Base-by-base conservation (phyloP, 495 filamentous ascomycete genomes). In the Penicillium macrosclerotiorum region DNA sequence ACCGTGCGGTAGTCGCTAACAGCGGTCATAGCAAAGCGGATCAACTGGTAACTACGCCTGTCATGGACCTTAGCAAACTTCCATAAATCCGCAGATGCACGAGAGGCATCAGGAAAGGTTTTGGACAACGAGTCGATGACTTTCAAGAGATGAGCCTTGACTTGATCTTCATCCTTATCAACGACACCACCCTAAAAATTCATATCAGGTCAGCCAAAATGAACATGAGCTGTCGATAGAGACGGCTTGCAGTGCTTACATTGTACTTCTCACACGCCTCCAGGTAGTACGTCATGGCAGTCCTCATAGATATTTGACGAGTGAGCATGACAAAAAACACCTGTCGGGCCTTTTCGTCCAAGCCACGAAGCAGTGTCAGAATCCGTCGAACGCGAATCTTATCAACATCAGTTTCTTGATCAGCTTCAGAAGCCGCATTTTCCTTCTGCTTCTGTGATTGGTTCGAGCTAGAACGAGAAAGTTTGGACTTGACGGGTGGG, bases 11-110 rank as follows among this genome's bases (percentile, higher is more conserved):
- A 96, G 54, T 97, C 93, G 50, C 86, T 91, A 33, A 89, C 85
- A n/a, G 85, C 82, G 22, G 81, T 82, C 67, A 92, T 88, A 34
- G 88, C 82, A 63, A 88, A 96, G 22, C 82, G 81, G 44, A 96
- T 83, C 8, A 97, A 79, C 59, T 93, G 88, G 60, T 95, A 97
- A 56, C 79, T 88, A 38, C 94, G 84, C 30, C 93, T 85, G 61
- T 98, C 90, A 56, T 96, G 89, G 47, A 81, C 74, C 62, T 94
- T 95, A 37, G 89, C 93, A 55, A 96, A 97, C 53, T 87, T 95
- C 72, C 86, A 82, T 2, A 98, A 64, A 60, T 96, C 88, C 3
- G 79, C 77, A 11, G 74, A 76, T 13, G 80, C 80, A 40, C 83
- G 79, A 19, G 75, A 54, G 9, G 80, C 55, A 52, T 97, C 91